Base-by-base conservation (phyloP, 805 yeast genomes). In the Cyberlindnera veronae region DNA sequence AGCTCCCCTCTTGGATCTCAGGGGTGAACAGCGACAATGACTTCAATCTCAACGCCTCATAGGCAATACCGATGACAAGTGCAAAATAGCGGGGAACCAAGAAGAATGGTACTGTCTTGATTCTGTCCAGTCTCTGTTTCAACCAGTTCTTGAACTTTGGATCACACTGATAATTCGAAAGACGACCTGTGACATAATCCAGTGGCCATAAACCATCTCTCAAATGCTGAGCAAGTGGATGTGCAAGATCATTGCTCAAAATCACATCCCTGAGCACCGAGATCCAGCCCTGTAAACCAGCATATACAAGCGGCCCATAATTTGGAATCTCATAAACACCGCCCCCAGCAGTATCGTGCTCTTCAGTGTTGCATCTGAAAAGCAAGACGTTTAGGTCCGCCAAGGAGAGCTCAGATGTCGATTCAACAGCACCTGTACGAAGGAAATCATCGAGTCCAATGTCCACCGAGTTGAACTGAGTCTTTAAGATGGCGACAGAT, bases 211-310 rank as follows among this genome's bases (percentile, higher is more conserved):
- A 61, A 1, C 98, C 98, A 14, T 72, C 69, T 51, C 98, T 71
- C 46, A 91, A 67, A 59, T 91, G 93, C 34, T 78, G 76, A 45
- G 93, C 80, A 19, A 90, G 48, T 1, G 97, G 90, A 56, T 87
- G 95, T 0, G 90, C 93, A 20, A 91, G 69, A 50, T 90, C 80
- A 55, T 91, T 91, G 29, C 67, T 64, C 57, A 71, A 68, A 18
- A 89, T 80, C 3, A 88, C 74, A 21, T 67, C 59, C 41, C 76
- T 72, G 49, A 91, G 62, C 1, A 79, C 81, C 0, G 87, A 69
- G 33, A 80, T 76, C 95, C 96, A 91, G 2, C 99, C 98, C 61
- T 88, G 95, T 17, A 93, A 66, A 10, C 99, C 99, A 29, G 96
- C 90, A 61, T 87, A 91, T 0, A 79, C 83, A 33, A 90, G 66